A percentile compares a stretch with the other conserved stretches of the same genome.
phyloP scores from a whole-genome alignment of 2,329 filamentous ascomycete species.

The Trichoderma asperellum region DNA sequence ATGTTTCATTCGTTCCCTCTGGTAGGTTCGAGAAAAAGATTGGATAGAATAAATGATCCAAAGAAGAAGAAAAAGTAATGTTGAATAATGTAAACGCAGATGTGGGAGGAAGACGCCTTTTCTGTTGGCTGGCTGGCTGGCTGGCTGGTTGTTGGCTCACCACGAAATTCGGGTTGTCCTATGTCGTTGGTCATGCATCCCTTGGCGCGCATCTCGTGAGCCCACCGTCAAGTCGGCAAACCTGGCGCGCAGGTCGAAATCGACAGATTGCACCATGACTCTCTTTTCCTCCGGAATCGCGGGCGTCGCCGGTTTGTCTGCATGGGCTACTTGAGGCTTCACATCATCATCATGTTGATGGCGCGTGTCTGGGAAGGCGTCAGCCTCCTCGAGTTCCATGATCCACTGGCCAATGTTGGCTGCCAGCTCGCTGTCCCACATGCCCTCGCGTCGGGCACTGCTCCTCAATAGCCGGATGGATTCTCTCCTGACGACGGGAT shows the following conservation, averaged over 20 bases:
- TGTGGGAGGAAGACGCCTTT: background rate
- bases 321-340: background rate
- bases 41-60: background rate
- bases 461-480: slow-evolving; percentile 64
- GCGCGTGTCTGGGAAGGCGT: slow-evolving; percentile 30
- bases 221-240: slow-evolving; percentile 57
- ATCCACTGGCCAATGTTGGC: slow-evolving; percentile 61
- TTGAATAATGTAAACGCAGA: background rate
- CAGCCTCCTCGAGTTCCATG: slow-evolving; percentile 57
- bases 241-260: slow-evolving; percentile 59
- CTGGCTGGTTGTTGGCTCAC: slow-evolving; percentile 39
- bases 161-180: slow-evolving; percentile 53
- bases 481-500: slow-evolving; percentile 58
- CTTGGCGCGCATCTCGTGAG: slow-evolving; percentile 55
- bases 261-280: slow-evolving; percentile 59
- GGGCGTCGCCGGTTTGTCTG: slow-evolving; percentile 23
- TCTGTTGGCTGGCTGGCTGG: background rate
- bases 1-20: background rate
- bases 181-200: slow-evolving; percentile 52
- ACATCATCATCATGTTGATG: background rate
- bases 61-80: background rate
- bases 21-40: background rate
- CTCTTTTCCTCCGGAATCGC: slow-evolving; percentile 57
- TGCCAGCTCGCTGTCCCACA: slow-evolving; percentile 68
- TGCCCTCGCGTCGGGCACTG: slow-evolving; percentile 65